A percentile compares a stretch with the other conserved stretches of the same genome.
These are phyloP conservation scores for Solanum lycopersicoides DNA, from an alignment of 257 asterid genomes.

Conservation along the genomic window DNA sequence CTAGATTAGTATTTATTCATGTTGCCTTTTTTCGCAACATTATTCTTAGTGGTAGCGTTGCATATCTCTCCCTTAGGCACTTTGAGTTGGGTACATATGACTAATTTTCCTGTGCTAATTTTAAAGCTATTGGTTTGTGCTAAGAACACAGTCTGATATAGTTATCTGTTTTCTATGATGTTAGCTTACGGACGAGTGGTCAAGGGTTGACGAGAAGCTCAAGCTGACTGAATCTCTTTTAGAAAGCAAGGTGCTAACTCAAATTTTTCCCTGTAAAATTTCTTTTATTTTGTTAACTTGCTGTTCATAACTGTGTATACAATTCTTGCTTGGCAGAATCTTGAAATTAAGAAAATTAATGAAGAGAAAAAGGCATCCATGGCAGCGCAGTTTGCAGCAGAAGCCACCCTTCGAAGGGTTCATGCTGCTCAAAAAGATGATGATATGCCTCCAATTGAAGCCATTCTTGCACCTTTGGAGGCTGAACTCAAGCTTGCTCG, in stretches of 20 bases:
- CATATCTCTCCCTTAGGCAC: background rate
- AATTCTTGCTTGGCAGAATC: constrained; percentile 47
- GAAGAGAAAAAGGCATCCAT: constrained; percentile 96
- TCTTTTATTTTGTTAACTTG: background rate
- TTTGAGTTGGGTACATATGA: background rate
- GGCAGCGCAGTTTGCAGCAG: constrained; percentile 99
- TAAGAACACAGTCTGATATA: background rate
- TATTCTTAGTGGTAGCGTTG: background rate
- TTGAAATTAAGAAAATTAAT: constrained; percentile 87
- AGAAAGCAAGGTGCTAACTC: constrained; percentile 68
- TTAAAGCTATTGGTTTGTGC: background rate
- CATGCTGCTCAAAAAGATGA: constrained; percentile 97
- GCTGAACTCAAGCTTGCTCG: constrained; percentile 97
- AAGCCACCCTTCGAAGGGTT: constrained; percentile 96
- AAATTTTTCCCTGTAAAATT: background rate
- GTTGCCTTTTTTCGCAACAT: background rate
- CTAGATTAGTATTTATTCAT: background rate
- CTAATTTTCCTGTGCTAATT: background rate
- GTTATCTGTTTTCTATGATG: background rate
- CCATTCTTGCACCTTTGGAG: constrained; percentile 92
- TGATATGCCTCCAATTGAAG: constrained; percentile 99
- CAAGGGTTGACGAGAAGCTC: constrained; percentile 81
- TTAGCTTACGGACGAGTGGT: constrained; percentile 77
- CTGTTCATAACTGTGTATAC: background rate
- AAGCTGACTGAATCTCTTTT: constrained; percentile 81